Base-by-base conservation (phyloP, 1,139 yeast species). In the Sugiyamaella novakii region DNA sequence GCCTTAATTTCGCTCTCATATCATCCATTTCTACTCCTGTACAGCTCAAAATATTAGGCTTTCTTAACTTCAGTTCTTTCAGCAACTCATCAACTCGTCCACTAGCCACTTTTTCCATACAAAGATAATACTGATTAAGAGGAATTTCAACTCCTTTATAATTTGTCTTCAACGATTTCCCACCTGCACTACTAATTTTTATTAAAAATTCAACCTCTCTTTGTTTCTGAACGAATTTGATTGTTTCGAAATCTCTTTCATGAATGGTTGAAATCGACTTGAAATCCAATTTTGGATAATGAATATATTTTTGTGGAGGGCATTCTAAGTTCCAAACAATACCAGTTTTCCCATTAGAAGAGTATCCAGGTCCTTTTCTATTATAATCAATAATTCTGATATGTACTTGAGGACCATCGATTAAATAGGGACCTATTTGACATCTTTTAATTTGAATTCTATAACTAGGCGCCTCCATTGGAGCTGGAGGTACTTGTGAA, bases 341-440 rank as follows among this genome's bases (percentile, higher is more conserved):
- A 2, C 34, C 43, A 11, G 17, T 15, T 8, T 22, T 35, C 28
- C 18, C 28, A 8, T 21, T 15, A 2, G 22, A 7, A 25, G 30
- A 37, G 5, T 14, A 22, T 17, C 6, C 15, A 5, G 17, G 25
- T 5, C 6, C 15, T 11, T 18, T 12, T 21, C 11, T 18, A 5
- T 5, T 7, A 7, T 8, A 8, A 34, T 34, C 37, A 12, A 19
- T 34, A 34, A 34, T 34, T 19, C 27, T 34, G 17, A 34, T 12
- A 24, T 34, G 17, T 10, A 34, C 19, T 8, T 34, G 25, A 12
- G 31, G 43, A 7, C 34, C 31, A 12, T 17, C 22, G n/a, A 38
- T 27, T 38, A 38, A 11, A 38, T 22, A 38, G 12, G 33, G 43
- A 22, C 34, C 43, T 14, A 38, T n/a, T 27, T 27, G 43, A 17